Base-by-base conservation (phyloP, 2,329 filamentous ascomycete genomes). In the Colletotrichum musicola region DNA sequence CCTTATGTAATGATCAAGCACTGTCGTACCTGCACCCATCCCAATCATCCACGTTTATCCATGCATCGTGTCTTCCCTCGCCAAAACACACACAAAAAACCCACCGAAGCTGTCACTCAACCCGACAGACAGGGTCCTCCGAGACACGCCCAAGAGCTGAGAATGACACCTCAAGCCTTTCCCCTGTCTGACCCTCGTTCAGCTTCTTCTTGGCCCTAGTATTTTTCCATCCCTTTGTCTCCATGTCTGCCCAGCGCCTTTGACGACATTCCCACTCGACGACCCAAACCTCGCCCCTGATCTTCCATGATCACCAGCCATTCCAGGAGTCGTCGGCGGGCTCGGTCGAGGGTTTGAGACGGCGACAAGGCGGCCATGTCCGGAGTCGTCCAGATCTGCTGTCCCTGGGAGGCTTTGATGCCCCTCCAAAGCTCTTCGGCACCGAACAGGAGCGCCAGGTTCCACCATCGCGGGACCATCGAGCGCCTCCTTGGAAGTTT, bases 321-420 rank as follows among this genome's bases (percentile, higher is more conserved):
- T 6, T 6, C 38, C 30, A 64, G 47, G 62, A 53, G 62, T n/a
- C 49, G 6, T 13, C 22, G 12, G 22, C 35, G 25, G 61, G 18
- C 13, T 51, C n/a, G 14, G 49, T 59, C 30, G 30, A 55, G 49
- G 47, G 64, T 68, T 49, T 68, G 65, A 65, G 61, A 64, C 65
- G 30, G 30, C 30, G 10, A 10, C 30, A 35, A 35, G 61, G 51
- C 49, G 65, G 54, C 35, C 65, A 59, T 14, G 54, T 50, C 64
- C 60, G 46, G 16, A 68, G 6, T 46, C 38, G 27, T 53, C 53
- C 49, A 62, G 14, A 54, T 62, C 38, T 27, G 35, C 22, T 40
- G 44, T 12, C 22, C 58, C 18, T 44, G 42, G 20, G 22, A 22
- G 22, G 22, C 22, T 22, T 22, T 22, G 4, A 22, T 22, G 22